These are phyloP conservation scores for Diaporthe ampelina DNA, from an alignment of 2,329 filamentous ascomycete species.

Conservation along the genomic window DNA sequence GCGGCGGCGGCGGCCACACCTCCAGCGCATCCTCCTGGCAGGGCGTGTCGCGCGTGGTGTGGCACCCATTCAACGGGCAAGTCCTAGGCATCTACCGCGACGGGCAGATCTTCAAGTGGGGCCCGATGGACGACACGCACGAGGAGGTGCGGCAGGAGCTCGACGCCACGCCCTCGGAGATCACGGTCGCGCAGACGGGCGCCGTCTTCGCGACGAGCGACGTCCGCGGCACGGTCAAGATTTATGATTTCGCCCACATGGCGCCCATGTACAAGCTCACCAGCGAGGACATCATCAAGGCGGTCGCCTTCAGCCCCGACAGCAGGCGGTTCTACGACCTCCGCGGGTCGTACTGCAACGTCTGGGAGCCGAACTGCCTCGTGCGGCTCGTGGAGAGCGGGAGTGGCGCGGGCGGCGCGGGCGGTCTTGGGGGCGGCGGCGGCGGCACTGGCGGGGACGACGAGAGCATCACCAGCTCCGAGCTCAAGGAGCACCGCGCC, in stretches of 20 bases:
- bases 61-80: slow-evolving; percentile 44
- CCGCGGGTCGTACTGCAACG: slow-evolving; percentile 43
- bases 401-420: background rate
- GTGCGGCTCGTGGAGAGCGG: slow-evolving; percentile 39
- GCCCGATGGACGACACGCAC: slow-evolving; percentile 42
- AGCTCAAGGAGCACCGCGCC: slow-evolving; percentile 7
- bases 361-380: slow-evolving; percentile 46
- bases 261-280: slow-evolving; percentile 43
- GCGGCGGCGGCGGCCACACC: slow-evolving; percentile 3
- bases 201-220: slow-evolving; percentile 43
- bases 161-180: slow-evolving; percentile 28
- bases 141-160: slow-evolving; percentile 42
- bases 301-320: slow-evolving; percentile 42
- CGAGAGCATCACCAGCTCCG: slow-evolving; percentile 28
- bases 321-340: slow-evolving; percentile 45
- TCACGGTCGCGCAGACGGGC: slow-evolving; percentile 40
- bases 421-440: background rate
- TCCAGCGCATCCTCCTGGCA: background rate
- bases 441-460: background rate
- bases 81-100: slow-evolving; percentile 45
- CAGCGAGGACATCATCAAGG: slow-evolving; percentile 40
- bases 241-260: slow-evolving; percentile 44
- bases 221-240: slow-evolving; percentile 41
- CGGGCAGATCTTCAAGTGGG: slow-evolving; percentile 48
- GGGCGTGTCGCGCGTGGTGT: slow-evolving; percentile 41